Conservation (phyloP, 306 rosid species). For the Mimosa pudica region DNA sequence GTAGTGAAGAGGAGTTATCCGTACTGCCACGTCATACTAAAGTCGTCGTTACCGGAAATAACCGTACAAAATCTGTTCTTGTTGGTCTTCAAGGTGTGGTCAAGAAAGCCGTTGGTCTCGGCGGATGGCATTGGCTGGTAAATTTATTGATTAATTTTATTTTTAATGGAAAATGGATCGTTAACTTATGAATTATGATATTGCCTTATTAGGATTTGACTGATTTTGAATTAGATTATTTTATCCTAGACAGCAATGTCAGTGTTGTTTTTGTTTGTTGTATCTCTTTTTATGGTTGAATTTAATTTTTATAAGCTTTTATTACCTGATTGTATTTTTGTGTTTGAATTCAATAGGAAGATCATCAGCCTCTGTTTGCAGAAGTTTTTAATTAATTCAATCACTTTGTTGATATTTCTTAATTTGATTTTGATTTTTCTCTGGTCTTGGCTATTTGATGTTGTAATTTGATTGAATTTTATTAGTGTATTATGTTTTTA, state of each 20-base stretch:
- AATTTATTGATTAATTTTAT: slow-evolving; percentile 26
- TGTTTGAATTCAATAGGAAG: neutral
- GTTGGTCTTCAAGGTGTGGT: slow-evolving; percentile 78
- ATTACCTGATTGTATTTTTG: neutral
- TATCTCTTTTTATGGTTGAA: neutral
- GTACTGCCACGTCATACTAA: slow-evolving; percentile 80
- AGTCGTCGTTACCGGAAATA: slow-evolving; percentile 76
- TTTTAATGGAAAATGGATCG: slow-evolving; percentile 8
- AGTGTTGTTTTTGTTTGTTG: neutral
- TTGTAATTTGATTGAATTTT: slow-evolving; percentile 24
- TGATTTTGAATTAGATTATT: slow-evolving; percentile 6
- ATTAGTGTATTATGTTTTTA: neutral
- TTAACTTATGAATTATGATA: neutral
- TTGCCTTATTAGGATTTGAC: slow-evolving; percentile 6
- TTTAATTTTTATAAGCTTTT: neutral
- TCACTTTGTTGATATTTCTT: neutral
- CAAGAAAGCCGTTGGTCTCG: slow-evolving; percentile 77
- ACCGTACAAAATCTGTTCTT: slow-evolving; percentile 76
- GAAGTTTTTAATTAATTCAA: neutral
- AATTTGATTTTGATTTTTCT: neutral
- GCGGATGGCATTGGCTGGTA: slow-evolving; percentile 95
- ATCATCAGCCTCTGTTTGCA: neutral
- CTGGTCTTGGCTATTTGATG: neutral
- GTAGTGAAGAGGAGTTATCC: slow-evolving; percentile 77
- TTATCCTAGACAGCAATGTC: slow-evolving; percentile 39